Conservation (phyloP, 1,284 basidiomycete genomes). For the Ceratobasidium papillatum region DNA sequence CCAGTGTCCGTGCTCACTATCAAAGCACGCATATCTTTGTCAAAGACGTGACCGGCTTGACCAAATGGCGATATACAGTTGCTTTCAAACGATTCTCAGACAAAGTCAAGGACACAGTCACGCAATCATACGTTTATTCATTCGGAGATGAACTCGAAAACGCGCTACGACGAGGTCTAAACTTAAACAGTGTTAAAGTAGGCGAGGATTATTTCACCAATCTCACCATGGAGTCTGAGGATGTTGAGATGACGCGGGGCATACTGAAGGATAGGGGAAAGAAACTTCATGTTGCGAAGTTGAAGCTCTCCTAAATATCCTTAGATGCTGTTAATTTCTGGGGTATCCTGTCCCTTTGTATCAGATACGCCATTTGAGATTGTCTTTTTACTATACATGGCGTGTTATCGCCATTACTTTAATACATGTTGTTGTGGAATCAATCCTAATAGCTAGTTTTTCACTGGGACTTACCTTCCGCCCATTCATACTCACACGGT, state of each 20-base stretch:
- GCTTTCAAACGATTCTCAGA: constrained; percentile 18
- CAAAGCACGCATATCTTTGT: background rate
- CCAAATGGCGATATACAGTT: background rate
- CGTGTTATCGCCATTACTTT: no score
- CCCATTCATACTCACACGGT: no score
- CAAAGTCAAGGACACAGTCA: constrained; percentile 12
- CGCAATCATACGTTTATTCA: background rate
- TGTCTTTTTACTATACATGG: no score
- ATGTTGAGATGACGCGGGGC: background rate
- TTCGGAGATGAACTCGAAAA: background rate
- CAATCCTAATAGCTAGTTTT: no score
- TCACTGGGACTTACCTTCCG: no score
- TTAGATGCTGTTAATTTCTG: no score
- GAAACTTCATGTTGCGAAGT: background rate
- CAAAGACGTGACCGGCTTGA: no score
- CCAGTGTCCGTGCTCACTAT: constrained; percentile 23
- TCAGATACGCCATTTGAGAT: no score
- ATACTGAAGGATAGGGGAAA: constrained; percentile 6
- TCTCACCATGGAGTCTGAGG: constrained; percentile 7
- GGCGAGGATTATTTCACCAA: background rate
- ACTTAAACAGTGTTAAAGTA: background rate
- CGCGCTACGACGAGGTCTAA: background rate
- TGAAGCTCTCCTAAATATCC: background rate
- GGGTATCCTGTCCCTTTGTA: no score
- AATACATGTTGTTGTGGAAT: no score